Evolutionary conservation across 1,284 basidiomycete genomes (phyloP), one percentile per base, ranked within the genome.

Genomic region (Irpex lacteus): DNA sequence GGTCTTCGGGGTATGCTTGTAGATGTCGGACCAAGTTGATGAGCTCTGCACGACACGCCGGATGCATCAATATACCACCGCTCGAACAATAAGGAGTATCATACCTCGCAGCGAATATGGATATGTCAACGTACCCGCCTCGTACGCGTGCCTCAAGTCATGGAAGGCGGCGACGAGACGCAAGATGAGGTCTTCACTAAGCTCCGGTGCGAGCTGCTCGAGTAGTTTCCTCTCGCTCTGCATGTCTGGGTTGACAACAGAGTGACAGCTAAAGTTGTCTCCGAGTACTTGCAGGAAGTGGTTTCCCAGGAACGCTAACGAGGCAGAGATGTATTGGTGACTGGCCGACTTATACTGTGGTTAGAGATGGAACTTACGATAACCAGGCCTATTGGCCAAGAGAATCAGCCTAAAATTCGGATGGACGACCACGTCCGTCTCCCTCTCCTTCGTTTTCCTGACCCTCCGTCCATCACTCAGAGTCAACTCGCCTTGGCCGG

Each of bases 281-380:
- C 87, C 87, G 2, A 89, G 77, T 11, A 89, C 87, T 69, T 89
- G 87, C 19, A 89, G 73, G 77, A 89, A 89, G 70, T 89, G 86
- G 65, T 89, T 89, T 0, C 87, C 87, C 32, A 89, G 77, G 81
- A 89, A 89, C 0, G 87, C 87, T 89, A 63, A 36, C 54, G 26
- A 44, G 5, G 40, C 36, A 61, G 37, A 53, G 15, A 7, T 21
- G 57, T 4, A 5, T 1, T n/a, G 50, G 11, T 58, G 60, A 15
- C 50, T 7, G 3, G 32, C 5, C 26, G 8, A 40, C n/a, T 47
- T 36, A 60, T 56, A 9, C 55, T 40, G n/a, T n/a, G 21, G 64
- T 18, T 59, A 21, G 18, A 13, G 0, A 44, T 44, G 40, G 26
- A 3, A 79, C 89, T 69, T 69, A 91, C 90, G 85, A 78, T 92